Evolutionary conservation across 495 filamentous ascomycete species (phyloP).

Genomic region (Pseudoneurospora amorphoporcata): DNA sequence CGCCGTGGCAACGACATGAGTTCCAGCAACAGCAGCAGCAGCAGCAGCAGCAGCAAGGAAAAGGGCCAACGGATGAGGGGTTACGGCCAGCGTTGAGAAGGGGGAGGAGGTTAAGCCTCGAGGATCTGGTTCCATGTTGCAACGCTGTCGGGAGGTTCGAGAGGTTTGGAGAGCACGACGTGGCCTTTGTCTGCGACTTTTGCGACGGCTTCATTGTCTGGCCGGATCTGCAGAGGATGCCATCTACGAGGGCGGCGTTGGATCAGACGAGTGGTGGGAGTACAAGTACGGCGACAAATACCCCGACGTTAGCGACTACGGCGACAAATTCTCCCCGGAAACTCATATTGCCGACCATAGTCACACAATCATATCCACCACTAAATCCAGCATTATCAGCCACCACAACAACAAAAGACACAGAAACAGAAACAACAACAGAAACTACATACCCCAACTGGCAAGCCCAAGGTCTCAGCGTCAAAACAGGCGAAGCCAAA

Average conservation of each 20-base stretch:
- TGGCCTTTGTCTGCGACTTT: constrained; percentile 40
- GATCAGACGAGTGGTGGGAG: background rate
- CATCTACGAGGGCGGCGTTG: constrained; percentile 22
- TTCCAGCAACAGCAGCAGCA: constrained; percentile 8
- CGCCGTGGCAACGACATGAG: constrained; percentile 11
- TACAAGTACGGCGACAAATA: background rate
- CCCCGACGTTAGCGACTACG: background rate
- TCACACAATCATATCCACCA: background rate
- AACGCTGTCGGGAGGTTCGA: constrained; percentile 32
- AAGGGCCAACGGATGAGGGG: background rate
- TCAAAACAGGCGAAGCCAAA: constrained; percentile 25
- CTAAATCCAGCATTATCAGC: background rate
- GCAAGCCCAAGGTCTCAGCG: constrained; percentile 16
- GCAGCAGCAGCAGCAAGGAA: constrained; percentile 5
- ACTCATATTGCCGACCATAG: background rate
- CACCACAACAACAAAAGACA: background rate
- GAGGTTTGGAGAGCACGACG: constrained; percentile 29
- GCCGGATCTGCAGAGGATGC: constrained; percentile 33
- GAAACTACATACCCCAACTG: constrained; percentile 19
- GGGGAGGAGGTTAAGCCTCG: constrained; percentile 13
- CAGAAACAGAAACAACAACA: background rate
- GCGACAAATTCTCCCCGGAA: background rate
- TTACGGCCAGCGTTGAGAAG: constrained; percentile 1
- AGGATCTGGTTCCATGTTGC: constrained; percentile 27
- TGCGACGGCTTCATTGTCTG: constrained; percentile 40